phyloP scores from a whole-genome alignment of 768 basidiomycete species.

The Clavaria fumosa region DNA sequence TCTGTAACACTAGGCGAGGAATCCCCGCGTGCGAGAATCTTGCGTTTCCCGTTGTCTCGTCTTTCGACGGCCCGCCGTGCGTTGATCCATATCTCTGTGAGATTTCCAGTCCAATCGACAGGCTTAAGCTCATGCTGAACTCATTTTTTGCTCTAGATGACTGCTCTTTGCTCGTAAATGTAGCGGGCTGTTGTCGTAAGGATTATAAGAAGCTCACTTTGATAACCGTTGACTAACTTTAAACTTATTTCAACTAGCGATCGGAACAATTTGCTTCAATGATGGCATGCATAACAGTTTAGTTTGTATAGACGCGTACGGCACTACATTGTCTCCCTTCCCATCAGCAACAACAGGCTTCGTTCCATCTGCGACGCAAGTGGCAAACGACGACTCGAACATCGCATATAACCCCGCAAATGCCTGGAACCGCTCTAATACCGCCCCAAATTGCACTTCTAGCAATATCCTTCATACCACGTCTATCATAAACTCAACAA shows the following conservation, averaged over 20 bases:
- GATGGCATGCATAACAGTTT: constrained; percentile 3
- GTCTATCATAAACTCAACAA: constrained; percentile 10
- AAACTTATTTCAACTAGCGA: constrained; percentile 5
- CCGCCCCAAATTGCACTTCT: constrained; percentile 4
- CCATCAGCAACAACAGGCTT: constrained; percentile 11
- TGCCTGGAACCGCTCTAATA: constrained; percentile 8
- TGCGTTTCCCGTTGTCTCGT: background rate
- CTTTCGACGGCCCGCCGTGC: constrained; percentile 4
- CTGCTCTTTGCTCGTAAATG: constrained; percentile 2
- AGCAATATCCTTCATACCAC: constrained; percentile 7
- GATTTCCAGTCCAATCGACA: too few relatives aligned
- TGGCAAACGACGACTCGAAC: constrained; percentile 4
- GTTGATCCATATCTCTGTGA: constrained; percentile 7
- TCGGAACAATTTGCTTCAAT: constrained; percentile 6
- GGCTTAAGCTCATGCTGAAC: background rate
- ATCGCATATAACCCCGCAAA: constrained; percentile 6
- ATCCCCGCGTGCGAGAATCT: constrained; percentile 7
- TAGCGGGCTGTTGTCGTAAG: constrained; percentile 6
- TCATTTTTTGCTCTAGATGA: constrained; percentile 3
- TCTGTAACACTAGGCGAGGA: constrained; percentile 7
- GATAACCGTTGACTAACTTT: background rate
- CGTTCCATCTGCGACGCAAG: constrained; percentile 8
- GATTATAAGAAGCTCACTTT: background rate
- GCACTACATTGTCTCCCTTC: constrained; percentile 9
- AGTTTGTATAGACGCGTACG: constrained; percentile 11